A percentile compares a stretch with the other conserved stretches of the same genome.
These are phyloP conservation scores for Trichosphaerium sp. DNA, from an alignment of 78 protist genomes.

Conservation along the genomic window DNA sequence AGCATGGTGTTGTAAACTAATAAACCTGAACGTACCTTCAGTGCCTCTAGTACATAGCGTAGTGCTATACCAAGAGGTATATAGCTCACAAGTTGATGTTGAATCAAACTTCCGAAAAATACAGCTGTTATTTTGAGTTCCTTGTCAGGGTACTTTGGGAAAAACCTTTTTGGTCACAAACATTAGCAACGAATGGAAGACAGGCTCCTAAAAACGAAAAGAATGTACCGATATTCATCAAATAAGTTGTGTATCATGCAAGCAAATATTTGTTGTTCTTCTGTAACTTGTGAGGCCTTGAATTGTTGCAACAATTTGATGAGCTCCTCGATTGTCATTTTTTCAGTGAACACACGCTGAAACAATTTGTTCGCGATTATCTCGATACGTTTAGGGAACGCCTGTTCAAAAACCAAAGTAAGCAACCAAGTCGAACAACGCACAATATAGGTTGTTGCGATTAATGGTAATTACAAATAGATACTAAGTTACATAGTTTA, in stretches of 20 bases:
- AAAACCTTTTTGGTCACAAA: too few species aligned
- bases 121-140: constrained; percentile 75
- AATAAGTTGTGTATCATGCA: constrained; percentile 87
- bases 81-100: constrained; percentile 57
- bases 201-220: too few species aligned
- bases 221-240: constrained; percentile 86
- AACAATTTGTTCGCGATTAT: constrained; percentile 67
- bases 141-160: constrained; percentile 78
- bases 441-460: too few species aligned
- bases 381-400: too few species aligned
- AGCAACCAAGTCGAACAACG: too few species aligned
- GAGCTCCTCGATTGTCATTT: constrained; percentile 45
- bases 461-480: not conserved
- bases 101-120: constrained; percentile 80
- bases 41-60: constrained; percentile 64
- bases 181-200: too few species aligned
- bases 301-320: constrained; percentile 27
- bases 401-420: constrained; percentile 6
- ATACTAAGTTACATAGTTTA: not conserved
- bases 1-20: too few species aligned
- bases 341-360: constrained; percentile 47
- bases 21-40: too few species aligned
- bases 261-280: constrained; percentile 47
- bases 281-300: constrained; percentile 26
- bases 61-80: constrained; percentile 55